These are phyloP conservation scores for Ilyonectria mors-panacis DNA, from an alignment of 2,329 filamentous ascomycete species.

Conservation along the genomic window DNA sequence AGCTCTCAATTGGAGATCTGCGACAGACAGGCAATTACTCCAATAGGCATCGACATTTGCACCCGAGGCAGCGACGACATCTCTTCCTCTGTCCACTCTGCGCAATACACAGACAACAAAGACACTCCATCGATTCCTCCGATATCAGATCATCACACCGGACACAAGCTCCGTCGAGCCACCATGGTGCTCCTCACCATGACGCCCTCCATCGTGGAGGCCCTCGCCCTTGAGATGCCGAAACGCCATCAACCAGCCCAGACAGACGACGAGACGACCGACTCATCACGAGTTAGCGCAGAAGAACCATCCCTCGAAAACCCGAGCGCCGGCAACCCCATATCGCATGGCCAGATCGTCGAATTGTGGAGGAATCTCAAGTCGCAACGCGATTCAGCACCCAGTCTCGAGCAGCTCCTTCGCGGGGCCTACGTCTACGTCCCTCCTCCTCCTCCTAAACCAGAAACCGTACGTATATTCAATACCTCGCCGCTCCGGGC, in stretches of 20 bases:
- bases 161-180: not conserved
- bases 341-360: slow-evolving; percentile 80
- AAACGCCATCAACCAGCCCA: slow-evolving; percentile 21
- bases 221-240: slow-evolving; percentile 58
- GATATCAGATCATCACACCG: not conserved
- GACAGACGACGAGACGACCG: slow-evolving; percentile 34
- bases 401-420: slow-evolving; percentile 79
- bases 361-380: slow-evolving; percentile 71
- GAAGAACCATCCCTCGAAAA: slow-evolving; percentile 68
- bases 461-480: slow-evolving; percentile 75
- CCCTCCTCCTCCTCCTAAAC: slow-evolving; percentile 85
- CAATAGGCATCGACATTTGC: slow-evolving; percentile 16
- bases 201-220: slow-evolving; percentile 77
- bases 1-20: slow-evolving; percentile 3
- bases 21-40: slow-evolving; percentile 1
- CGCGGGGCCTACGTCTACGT: slow-evolving; percentile 80
- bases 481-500: not conserved
- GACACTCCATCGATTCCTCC: not conserved
- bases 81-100: not conserved
- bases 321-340: slow-evolving; percentile 73
- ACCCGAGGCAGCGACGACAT: not conserved
- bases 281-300: slow-evolving; percentile 29
- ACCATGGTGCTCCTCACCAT: slow-evolving; percentile 85
- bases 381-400: slow-evolving; percentile 49
- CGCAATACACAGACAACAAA: not conserved